phyloP scores from a whole-genome alignment of 352 stramenopile genomes.

The Globisporangium nagaii region DNA sequence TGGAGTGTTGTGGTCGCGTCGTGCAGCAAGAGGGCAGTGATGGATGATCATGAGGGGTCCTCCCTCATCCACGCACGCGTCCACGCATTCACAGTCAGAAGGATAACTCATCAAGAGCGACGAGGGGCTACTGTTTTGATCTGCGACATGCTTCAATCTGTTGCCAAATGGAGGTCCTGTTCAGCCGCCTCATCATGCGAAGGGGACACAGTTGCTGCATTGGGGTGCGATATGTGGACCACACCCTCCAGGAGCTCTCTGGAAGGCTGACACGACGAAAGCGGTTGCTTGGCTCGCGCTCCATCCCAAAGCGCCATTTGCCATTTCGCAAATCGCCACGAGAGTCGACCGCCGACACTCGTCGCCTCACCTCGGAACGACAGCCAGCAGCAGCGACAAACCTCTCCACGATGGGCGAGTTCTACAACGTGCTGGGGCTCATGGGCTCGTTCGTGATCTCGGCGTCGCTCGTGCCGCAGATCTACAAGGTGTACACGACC shows the following conservation, averaged over 20 bases:
- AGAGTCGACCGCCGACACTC: background rate
- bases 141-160: background rate
- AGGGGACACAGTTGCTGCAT: background rate
- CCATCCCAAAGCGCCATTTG: too few species aligned
- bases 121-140: background rate
- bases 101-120: too few species aligned
- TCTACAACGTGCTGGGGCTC: constrained; percentile 30
- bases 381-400: background rate
- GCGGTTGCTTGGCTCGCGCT: background rate
- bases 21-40: too few species aligned
- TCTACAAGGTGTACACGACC: constrained; percentile 29
- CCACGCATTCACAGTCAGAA: too few species aligned
- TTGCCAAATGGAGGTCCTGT: background rate
- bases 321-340: too few species aligned
- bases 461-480: constrained; percentile 28
- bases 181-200: background rate
- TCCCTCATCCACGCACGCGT: too few species aligned
- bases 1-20: too few species aligned
- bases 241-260: background rate
- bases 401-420: constrained; percentile 3
- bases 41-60: too few species aligned
- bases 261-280: background rate
- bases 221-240: background rate
- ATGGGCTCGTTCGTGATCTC: constrained; percentile 34
- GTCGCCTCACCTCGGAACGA: too few species aligned